These are phyloP conservation scores for Cylindrotheca closterium DNA, from an alignment of 108 stramenopile genomes.

Conservation along the genomic window DNA sequence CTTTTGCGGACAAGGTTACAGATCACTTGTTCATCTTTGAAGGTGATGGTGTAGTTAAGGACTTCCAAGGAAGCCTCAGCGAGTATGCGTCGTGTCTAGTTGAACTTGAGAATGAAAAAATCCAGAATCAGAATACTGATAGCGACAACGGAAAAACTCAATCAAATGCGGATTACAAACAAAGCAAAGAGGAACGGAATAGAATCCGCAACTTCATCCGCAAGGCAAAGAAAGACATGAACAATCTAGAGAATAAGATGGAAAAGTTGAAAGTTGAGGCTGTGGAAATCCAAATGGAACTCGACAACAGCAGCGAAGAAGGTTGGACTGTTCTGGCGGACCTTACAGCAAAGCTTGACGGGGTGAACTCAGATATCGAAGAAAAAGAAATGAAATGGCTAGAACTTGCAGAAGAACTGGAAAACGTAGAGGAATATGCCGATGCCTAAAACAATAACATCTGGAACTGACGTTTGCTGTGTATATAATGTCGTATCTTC, in stretches of 20 bases:
- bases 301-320: conserved; percentile 55
- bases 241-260: conserved; percentile 53
- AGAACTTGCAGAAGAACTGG: conserved; percentile 65
- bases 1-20: conserved; percentile 90
- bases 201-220: conserved; percentile 58
- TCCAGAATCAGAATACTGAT: conserved; percentile 12
- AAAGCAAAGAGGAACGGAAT: conserved; percentile 64
- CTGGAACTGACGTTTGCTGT: too few species aligned
- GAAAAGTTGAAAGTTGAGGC: conserved; percentile 63
- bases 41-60: conserved; percentile 78
- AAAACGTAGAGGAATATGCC: conserved; percentile 34
- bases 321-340: conserved; percentile 85
- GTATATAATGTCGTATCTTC: too few species aligned
- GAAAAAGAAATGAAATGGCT: conserved; percentile 82
- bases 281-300: conserved; percentile 42
- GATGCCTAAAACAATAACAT: too few species aligned
- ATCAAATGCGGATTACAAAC: conserved; percentile 56
- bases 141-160: conserved; percentile 11
- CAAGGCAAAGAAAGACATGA: conserved; percentile 69
- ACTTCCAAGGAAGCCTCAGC: conserved; percentile 72
- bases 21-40: conserved; percentile 92
- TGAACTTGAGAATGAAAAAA: conserved; percentile 57
- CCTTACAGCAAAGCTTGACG: conserved; percentile 59
- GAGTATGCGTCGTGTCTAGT: conserved; percentile 81
- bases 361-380: conserved; percentile 64